Base-by-base conservation (phyloP, 2,329 filamentous ascomycete species). In the Ceratocystis cacaofunesta region DNA sequence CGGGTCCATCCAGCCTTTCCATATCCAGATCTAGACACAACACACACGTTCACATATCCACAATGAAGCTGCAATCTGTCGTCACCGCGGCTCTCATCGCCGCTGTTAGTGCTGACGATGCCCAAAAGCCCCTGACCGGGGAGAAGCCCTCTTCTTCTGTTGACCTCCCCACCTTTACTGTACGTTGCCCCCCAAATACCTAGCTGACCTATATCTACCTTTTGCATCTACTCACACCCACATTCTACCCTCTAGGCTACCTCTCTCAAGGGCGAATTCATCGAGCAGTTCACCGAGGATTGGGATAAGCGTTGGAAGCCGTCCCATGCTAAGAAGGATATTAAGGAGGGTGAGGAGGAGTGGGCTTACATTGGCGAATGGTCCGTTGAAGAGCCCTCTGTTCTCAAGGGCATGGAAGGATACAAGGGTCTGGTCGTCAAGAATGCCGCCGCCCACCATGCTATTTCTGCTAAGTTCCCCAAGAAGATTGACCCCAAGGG, bases 341-440 rank as follows among this genome's bases (percentile, higher is more conserved):
- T 77, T 69, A 77, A 79, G 73, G 89, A 89, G 73, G 85, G 87
- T 70, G 73, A 74, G 43, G 90, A 95, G 74, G 92, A 97, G 75
- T 97, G 94, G 94, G 91, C 92, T 65, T 99, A 96, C 76, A 85
- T 97, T 69, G 94, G 94, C 77, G 89, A 91, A 77, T 99, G 94
- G 94, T 79, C 90, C 62, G 94, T 96, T 68, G 94, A 99, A 81
- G 94, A 97, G 83, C 94, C 94, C 64, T 79, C 79, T 68, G 85
- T 94, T 73, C 87, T 89, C 77, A 95, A 94, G 81, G 94, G 91
- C 72, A 94, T 96, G 72, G 87, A 91, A 72, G 91, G 90, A 69
- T 92, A 97, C 79, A 95, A 95, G 81, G 94, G 92, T 77, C 85
- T 99, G 71, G 92, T 99, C 69, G 85, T 97, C 78, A 99, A 99